Base-by-base conservation (phyloP, 495 filamentous ascomycete genomes). In the Tuber brumale region DNA sequence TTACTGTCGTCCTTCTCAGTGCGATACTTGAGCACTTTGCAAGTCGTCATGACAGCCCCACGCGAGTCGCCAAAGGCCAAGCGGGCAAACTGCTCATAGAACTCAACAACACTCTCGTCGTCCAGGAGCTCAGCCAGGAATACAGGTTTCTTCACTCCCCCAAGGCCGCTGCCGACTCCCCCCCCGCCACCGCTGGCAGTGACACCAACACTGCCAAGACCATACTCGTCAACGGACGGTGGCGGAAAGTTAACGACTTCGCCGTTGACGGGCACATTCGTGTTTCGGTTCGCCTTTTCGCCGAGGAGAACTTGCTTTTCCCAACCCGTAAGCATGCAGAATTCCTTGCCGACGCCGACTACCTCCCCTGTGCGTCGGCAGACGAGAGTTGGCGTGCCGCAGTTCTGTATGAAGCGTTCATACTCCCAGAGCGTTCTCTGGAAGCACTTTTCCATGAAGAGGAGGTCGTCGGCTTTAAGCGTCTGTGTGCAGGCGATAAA, bases 391-490 rank as follows among this genome's bases (percentile, higher is more conserved):
- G 95, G 95, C 37, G 94, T 96, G 48, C 93, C 93, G 76, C 90
- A 92, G 70, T 91, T 89, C 75, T 92, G 91, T 87, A 97, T 92
- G 80, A 94, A 94, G 75, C 95, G 93, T 77, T 98, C 93, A 79
- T 97, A 95, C 81, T 96, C 94, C 83, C 91, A 93, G 19, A 99
- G 87, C 1, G 92, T 94, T 57, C 95, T 92, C 83, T 99, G 95
- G 82, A 98, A 93, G 82, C 92, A 94, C 83, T 96, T 94, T 84
- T 99, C 95, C 93, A 95, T 96, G 85, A 97, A 97, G 37, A 99
- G 90, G 31, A 98, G 88, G 83, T 99, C 95, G 81, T 94, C 89
- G 42, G 89, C 86, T 74, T 93, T 94, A 48, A 98, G 85, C 4
- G 91, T 93, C 77, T 91, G 91, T 37, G 92, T 94, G 74, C 91